Conservation (phyloP, 148 eudicot species). For the Vaccinium macrocarpon region DNA sequence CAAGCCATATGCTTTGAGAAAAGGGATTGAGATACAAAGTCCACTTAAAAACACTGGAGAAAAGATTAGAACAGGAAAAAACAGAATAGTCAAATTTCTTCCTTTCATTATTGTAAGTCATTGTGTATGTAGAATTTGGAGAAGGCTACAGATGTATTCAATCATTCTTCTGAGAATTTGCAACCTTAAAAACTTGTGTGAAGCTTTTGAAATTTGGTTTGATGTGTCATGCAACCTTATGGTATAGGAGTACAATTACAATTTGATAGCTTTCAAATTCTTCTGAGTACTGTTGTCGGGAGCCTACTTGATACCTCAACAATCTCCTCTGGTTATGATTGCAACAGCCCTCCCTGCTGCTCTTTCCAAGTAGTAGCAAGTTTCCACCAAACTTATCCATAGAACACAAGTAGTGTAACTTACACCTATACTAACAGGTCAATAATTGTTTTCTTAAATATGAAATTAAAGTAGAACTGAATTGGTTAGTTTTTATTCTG, state of each 20-base stretch:
- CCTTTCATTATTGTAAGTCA: background rate
- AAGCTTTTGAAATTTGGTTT: background rate
- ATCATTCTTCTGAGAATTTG: background rate
- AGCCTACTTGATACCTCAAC: background rate
- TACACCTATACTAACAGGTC: background rate
- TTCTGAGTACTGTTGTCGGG: background rate
- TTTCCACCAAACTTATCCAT: background rate
- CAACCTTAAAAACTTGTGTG: background rate
- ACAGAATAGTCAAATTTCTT: background rate
- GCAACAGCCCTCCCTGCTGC: background rate
- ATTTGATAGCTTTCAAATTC: background rate
- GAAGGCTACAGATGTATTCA: background rate
- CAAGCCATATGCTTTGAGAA: conserved; percentile 18
- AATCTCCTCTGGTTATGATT: background rate
- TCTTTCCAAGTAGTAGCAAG: background rate
- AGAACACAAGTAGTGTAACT: background rate
- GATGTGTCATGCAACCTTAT: background rate
- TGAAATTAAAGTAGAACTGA: background rate
- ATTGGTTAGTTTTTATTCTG: background rate
- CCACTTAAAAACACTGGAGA: background rate
- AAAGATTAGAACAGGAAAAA: background rate
- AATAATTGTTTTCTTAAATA: background rate
- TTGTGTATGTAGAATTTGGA: background rate
- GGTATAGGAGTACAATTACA: background rate
- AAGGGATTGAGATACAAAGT: background rate